These are phyloP conservation scores for Erythrophleum ivorense DNA, from an alignment of 331 rosid genomes.

Conservation along the genomic window DNA sequence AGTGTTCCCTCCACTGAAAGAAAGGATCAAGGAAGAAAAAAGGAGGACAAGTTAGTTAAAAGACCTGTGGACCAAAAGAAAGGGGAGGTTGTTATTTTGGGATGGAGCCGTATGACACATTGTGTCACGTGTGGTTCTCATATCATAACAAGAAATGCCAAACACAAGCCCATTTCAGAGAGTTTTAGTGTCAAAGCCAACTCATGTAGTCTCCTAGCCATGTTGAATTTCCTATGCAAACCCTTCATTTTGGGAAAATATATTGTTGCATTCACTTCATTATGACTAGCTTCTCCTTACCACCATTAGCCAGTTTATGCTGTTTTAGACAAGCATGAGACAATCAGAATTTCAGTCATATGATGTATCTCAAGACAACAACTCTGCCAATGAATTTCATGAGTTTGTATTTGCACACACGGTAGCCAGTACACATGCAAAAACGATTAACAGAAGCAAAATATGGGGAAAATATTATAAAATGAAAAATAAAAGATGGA, in stretches of 20 bases:
- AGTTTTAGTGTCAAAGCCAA: not conserved
- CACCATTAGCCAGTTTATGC: not conserved
- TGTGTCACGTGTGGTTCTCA: too few relatives aligned
- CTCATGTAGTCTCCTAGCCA: not conserved
- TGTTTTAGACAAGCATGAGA: not conserved
- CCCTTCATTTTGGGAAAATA: not conserved
- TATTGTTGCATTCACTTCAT: not conserved
- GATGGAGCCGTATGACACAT: too few relatives aligned
- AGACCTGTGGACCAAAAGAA: too few relatives aligned
- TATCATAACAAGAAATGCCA: not conserved
- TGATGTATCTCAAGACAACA: not conserved
- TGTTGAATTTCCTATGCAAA: not conserved
- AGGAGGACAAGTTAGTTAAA: too few relatives aligned
- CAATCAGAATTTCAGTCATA: constrained; percentile 2
- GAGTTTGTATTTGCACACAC: constrained; percentile 8
- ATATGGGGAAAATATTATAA: not conserved
- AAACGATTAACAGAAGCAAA: not conserved
- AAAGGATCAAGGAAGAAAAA: too few relatives aligned
- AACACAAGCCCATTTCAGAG: not conserved
- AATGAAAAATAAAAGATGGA: not conserved
- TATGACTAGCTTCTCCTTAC: not conserved
- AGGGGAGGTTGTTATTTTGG: too few relatives aligned
- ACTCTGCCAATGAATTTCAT: not conserved
- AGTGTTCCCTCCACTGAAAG: too few relatives aligned
- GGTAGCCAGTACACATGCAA: not conserved